phyloP scores from a whole-genome alignment of 371 early-diverging fungal species.

The Lichtheimia hyalospora region DNA sequence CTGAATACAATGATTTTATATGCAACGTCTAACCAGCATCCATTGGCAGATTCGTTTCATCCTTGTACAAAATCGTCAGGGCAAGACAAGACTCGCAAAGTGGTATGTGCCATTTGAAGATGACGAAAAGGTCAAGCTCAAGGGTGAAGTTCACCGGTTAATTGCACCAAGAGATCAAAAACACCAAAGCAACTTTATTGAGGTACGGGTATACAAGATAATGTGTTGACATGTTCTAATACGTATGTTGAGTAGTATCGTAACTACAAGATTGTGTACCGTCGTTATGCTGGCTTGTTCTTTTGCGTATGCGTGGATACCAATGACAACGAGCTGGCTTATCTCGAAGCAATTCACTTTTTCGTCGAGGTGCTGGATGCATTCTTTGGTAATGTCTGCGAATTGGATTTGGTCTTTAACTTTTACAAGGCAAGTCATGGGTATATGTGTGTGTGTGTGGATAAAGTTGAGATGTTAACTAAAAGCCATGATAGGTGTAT shows the following conservation, averaged over 20 bases:
- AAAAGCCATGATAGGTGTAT: slow-evolving; percentile 74
- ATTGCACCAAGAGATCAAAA: slow-evolving; percentile 96
- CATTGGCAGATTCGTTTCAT: slow-evolving; percentile 85
- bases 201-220: slow-evolving; percentile 52
- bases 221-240: neutral
- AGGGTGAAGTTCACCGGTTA: slow-evolving; percentile 92
- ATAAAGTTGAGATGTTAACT: neutral
- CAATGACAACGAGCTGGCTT: slow-evolving; percentile 94
- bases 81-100: slow-evolving; percentile 94
- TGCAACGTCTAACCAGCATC: too few species aligned
- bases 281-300: slow-evolving; percentile 96
- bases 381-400: slow-evolving; percentile 98
- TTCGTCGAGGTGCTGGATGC: slow-evolving; percentile 98
- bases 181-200: slow-evolving; percentile 95
- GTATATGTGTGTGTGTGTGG: neutral
- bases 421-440: slow-evolving; percentile 83
- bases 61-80: slow-evolving; percentile 96
- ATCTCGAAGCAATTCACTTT: slow-evolving; percentile 95
- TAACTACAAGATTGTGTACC: slow-evolving; percentile 95
- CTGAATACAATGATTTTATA: too few species aligned
- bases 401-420: slow-evolving; percentile 96
- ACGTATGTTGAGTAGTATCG: slow-evolving; percentile 60
- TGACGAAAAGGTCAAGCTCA: slow-evolving; percentile 91
- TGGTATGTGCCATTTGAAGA: slow-evolving; percentile 95
- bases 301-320: slow-evolving; percentile 97